These are phyloP conservation scores for Cnidoscolus chayamansa DNA, from an alignment of 441 rosid genomes.

Conservation along the genomic window DNA sequence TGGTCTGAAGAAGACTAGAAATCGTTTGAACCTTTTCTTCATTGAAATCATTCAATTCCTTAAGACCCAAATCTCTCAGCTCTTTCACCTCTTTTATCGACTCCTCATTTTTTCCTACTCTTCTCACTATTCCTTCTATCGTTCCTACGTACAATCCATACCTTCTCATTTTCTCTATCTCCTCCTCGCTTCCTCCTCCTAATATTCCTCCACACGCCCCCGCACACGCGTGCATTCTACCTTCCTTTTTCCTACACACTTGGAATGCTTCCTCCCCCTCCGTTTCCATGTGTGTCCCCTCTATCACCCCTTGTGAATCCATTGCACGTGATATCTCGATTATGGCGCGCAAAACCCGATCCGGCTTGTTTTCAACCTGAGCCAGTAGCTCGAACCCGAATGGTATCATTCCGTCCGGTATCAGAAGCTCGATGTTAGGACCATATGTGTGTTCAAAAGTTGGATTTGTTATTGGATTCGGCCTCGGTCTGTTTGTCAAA, in stretches of 20 bases:
- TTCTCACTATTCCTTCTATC: constrained; percentile 32
- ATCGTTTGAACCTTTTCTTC: constrained; percentile 29
- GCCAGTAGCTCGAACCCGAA: constrained; percentile 50
- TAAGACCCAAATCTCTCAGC: constrained; percentile 28
- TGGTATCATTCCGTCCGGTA: constrained; percentile 41
- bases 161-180: constrained; percentile 44
- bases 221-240: constrained; percentile 43
- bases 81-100: constrained; percentile 24
- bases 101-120: background rate
- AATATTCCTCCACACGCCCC: constrained; percentile 59
- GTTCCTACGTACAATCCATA: constrained; percentile 43
- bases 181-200: constrained; percentile 55
- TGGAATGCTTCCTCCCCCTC: background rate
- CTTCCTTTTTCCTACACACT: constrained; percentile 40
- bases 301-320: constrained; percentile 43
- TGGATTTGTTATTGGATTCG: constrained; percentile 10
- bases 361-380: constrained; percentile 16
- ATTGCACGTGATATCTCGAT: constrained; percentile 43
- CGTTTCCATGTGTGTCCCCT: constrained; percentile 10
- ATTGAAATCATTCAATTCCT: constrained; percentile 37
- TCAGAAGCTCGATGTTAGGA: constrained; percentile 43
- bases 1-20: constrained; percentile 19
- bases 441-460: constrained; percentile 14
- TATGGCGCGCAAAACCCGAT: constrained; percentile 37
- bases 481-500: constrained; percentile 17